Conservation (phyloP, 116 monocot species). For the Phalaenopsis hybrid region DNA sequence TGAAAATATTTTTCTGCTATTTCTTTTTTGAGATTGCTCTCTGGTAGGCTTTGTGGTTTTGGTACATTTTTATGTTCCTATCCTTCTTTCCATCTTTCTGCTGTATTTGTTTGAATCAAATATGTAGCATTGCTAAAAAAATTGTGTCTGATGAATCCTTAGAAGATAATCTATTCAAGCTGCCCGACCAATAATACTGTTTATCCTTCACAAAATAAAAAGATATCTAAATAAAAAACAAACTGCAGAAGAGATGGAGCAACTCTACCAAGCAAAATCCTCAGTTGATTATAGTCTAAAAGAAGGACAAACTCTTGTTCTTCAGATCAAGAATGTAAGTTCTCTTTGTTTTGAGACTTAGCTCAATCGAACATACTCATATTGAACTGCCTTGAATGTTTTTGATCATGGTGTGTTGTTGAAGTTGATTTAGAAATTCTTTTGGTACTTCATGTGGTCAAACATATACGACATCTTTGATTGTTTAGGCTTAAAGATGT, state of each 20-base stretch:
- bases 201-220: conserved; percentile 34
- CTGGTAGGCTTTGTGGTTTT: not conserved
- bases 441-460: not conserved
- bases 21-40: not conserved
- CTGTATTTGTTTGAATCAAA: not conserved
- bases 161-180: not conserved
- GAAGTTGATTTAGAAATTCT: not conserved
- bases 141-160: not conserved
- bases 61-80: not conserved
- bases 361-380: not conserved
- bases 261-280: conserved; percentile 66
- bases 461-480: not conserved
- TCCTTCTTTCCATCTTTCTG: not conserved
- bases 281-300: conserved; percentile 97
- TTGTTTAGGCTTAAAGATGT: not conserved
- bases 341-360: not conserved
- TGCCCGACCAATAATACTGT: not conserved
- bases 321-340: conserved; percentile 91
- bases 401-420: too few species aligned
- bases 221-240: conserved; percentile 98
- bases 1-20: not conserved
- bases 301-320: conserved; percentile 93
- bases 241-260: conserved; percentile 98
- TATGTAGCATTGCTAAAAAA: not conserved
- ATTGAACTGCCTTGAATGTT: too few species aligned